Evolutionary conservation across 2,329 filamentous ascomycete genomes (phyloP), one percentile per base, ranked within the genome.

Genomic region (Botrytis hyacinthi): DNA sequence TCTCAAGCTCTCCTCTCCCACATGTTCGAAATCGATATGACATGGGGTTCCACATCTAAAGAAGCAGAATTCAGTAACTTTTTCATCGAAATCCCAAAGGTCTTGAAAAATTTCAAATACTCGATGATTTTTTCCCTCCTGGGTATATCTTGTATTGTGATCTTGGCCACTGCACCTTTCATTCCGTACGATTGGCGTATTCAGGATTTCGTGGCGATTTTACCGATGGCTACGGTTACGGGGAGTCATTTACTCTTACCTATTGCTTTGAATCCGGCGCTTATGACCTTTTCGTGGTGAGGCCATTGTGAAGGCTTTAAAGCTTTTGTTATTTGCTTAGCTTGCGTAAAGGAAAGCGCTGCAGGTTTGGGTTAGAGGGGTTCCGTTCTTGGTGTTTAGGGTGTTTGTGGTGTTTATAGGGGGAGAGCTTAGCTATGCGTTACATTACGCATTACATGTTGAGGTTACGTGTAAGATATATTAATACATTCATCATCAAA

Each of bases 1-100:
- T 93, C 89, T 44, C 91, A 95, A 81, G 93, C 93, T 1, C 85
- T 97, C 48, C 83, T 96, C 63, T 87, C 90, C 7, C 94, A 97
- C 84, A 93, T 96, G 88, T 93, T 96, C 81, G 90, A 93, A 83
- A 90, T 95, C 80, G 88, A 96, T 83, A 95, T 96, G 91, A 89
- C 88, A 4, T 96, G 93, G 93, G 93, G 93, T 69, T 90, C 93
- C 1, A 97, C 94, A 0, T 88, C 90, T 59, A 97, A 97, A 83
- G 94, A 97, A 84, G 89, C 89, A 68, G 91, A 94, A 78, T 90
- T 92, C 79, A 91, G 92, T 40, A 92, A 93, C 82, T 97, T 97
- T 83, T 95, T 95, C 83, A 92, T 93, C 74, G 93, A 96, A 81
- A 88, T 95, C 29, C 91, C 92, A 48, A 92, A 92, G 80, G 92